A percentile compares a stretch with the other conserved stretches of the same genome.
phyloP scores from a whole-genome alignment of 192 early-diverging fungal species.

The Mortierella hygrophila region DNA sequence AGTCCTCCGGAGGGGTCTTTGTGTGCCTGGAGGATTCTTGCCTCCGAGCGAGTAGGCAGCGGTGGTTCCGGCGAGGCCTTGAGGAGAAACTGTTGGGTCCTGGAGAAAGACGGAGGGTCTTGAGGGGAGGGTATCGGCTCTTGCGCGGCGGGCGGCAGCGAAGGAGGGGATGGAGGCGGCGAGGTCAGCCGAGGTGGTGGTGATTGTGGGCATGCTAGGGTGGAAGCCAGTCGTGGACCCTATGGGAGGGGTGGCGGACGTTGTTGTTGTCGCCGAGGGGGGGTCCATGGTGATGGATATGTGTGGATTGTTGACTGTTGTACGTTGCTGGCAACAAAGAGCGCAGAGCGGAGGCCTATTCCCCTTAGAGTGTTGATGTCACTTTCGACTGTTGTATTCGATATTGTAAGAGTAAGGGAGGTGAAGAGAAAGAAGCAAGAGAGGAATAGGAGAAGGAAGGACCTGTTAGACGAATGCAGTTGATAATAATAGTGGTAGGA shows the following conservation, averaged over 20 bases:
- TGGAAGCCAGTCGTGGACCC: background rate
- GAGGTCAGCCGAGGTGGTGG: conserved; percentile 46
- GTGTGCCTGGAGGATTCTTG: conserved; percentile 26
- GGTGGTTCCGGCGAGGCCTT: conserved; percentile 10
- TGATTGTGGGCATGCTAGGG: conserved; percentile 39
- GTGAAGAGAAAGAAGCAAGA: background rate
- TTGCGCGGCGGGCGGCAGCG: conserved; percentile 57
- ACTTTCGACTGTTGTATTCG: background rate
- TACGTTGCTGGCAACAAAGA: conserved; percentile 7
- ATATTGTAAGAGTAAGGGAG: background rate
- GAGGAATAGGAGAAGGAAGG: background rate
- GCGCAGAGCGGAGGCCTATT: background rate
- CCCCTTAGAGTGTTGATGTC: background rate
- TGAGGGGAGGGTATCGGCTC: conserved; percentile 64
- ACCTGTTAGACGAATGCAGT: background rate
- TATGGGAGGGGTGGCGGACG: background rate
- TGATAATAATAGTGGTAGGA: no score
- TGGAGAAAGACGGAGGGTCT: conserved; percentile 34
- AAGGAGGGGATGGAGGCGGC: conserved; percentile 39
- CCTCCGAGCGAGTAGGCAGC: conserved; percentile 34
- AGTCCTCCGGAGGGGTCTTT: conserved; percentile 33
- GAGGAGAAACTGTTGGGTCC: conserved; percentile 25
- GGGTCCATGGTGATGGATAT: conserved; percentile 14
- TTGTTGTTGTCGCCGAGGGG: conserved; percentile 1
- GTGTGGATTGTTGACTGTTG: background rate